Percentiles rank a stretch among this genome's conserved stretches.
These are phyloP conservation scores for Fonsecaea multimorphosa DNA, from an alignment of 2,329 filamentous ascomycete species.

Conservation along the genomic window DNA sequence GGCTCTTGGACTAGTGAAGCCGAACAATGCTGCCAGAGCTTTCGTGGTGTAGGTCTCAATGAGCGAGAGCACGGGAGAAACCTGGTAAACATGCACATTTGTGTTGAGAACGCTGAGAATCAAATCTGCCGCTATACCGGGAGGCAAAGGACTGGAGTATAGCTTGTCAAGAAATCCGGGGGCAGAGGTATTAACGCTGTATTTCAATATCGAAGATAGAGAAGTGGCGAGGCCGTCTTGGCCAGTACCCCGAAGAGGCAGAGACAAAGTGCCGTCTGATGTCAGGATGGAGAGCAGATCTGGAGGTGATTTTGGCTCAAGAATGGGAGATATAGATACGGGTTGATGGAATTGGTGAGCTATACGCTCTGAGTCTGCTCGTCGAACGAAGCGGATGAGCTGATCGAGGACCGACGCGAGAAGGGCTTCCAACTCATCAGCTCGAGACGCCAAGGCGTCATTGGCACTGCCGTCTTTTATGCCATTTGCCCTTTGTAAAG, in stretches of 20 bases:
- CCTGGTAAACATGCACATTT: slow-evolving; percentile 92
- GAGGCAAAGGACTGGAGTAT: slow-evolving; percentile 86
- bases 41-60: slow-evolving; percentile 84
- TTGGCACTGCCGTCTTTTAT: neutral
- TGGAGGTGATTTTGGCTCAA: slow-evolving; percentile 67
- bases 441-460: slow-evolving; percentile 22
- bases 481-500: neutral
- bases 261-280: slow-evolving; percentile 43
- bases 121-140: slow-evolving; percentile 83
- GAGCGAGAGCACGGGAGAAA: slow-evolving; percentile 84
- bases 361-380: slow-evolving; percentile 47
- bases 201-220: slow-evolving; percentile 73
- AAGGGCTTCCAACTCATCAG: slow-evolving; percentile 26
- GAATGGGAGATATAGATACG: slow-evolving; percentile 63
- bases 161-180: slow-evolving; percentile 96
- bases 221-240: slow-evolving; percentile 76
- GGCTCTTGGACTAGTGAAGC: slow-evolving; percentile 69
- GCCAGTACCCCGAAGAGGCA: slow-evolving; percentile 65
- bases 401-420: slow-evolving; percentile 49
- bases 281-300: slow-evolving; percentile 62
- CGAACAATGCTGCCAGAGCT: slow-evolving; percentile 76
- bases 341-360: slow-evolving; percentile 47
- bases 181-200: slow-evolving; percentile 98
- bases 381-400: slow-evolving; percentile 53
- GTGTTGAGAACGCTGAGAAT: slow-evolving; percentile 87